Conservation (phyloP, 495 filamentous ascomycete species). For the Aspergillus biplanus region DNA sequence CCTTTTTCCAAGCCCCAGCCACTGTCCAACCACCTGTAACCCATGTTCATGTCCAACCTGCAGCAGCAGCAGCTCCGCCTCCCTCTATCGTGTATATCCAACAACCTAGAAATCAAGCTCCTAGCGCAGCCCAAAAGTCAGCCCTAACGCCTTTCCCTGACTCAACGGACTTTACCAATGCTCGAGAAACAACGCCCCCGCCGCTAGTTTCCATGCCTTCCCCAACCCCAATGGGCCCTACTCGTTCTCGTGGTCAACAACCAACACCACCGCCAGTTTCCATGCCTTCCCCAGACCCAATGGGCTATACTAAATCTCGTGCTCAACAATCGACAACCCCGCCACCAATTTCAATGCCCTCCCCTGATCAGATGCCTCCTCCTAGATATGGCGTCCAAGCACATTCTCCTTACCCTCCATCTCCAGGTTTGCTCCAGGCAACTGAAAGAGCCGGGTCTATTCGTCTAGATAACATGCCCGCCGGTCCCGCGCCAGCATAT, state of each 20-base stretch:
- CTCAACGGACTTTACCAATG: not conserved
- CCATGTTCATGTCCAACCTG: constrained; percentile 12
- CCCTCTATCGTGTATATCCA: constrained; percentile 14
- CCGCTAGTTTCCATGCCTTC: not conserved
- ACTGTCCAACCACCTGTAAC: constrained; percentile 12
- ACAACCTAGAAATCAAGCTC: constrained; percentile 9
- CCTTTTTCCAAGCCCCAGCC: constrained; percentile 16
- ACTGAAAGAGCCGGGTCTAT: constrained; percentile 49
- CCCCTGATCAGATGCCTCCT: constrained; percentile 34
- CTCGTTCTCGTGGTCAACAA: not conserved
- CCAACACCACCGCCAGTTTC: constrained; percentile 1
- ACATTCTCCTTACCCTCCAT: constrained; percentile 38
- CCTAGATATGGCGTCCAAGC: constrained; percentile 26
- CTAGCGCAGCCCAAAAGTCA: constrained; percentile 7
- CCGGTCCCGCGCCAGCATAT: constrained; percentile 40
- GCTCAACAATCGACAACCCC: constrained; percentile 11
- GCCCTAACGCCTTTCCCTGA: not conserved
- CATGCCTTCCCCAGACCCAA: not conserved
- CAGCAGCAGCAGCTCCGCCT: not conserved
- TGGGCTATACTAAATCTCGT: not conserved
- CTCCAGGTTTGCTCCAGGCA: constrained; percentile 45
- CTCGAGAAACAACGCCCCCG: constrained; percentile 11
- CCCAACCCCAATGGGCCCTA: not conserved
- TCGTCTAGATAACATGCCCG: constrained; percentile 48
- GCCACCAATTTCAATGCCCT: constrained; percentile 23